These are phyloP conservation scores for Wickerhamiella azymoides DNA, from an alignment of 805 yeast species.

Conservation along the genomic window DNA sequence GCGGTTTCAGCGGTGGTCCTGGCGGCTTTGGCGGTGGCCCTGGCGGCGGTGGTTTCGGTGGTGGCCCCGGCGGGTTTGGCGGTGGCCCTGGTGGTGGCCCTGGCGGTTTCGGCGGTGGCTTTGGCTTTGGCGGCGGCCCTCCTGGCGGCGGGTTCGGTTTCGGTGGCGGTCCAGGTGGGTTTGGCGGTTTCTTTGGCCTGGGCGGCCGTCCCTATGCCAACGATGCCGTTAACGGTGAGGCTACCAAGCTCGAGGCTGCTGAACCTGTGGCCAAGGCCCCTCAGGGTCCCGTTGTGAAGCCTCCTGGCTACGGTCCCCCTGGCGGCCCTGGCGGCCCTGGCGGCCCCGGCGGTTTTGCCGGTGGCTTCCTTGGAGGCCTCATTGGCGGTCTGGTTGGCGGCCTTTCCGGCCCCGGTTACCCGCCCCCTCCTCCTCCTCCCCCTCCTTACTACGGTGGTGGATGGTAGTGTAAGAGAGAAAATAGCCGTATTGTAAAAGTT, in stretches of 20 bases:
- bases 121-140: neutral
- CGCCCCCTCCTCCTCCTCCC: neutral
- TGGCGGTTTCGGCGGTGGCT: neutral
- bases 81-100: too few species aligned
- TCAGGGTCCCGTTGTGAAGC: too few species aligned
- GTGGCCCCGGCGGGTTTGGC: neutral
- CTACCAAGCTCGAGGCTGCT: too few species aligned
- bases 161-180: too few species aligned
- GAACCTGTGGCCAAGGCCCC: too few species aligned
- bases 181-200: too few species aligned
- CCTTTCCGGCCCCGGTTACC: neutral
- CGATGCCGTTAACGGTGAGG: too few species aligned
- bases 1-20: neutral
- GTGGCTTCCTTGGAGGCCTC: neutral
- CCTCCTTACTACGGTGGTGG: neutral
- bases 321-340: neutral
- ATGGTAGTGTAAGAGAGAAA: too few species aligned
- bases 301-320: neutral
- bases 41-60: neutral
- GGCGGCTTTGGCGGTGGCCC: neutral
- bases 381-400: neutral
- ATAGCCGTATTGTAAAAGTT: too few species aligned
- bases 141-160: too few species aligned
- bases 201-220: too few species aligned
- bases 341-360: neutral